A percentile compares a stretch with the other conserved stretches of the same genome.
Conservation (phyloP, 2,329 filamentous ascomycete species). For the Zymoseptoria pseudotritici region DNA sequence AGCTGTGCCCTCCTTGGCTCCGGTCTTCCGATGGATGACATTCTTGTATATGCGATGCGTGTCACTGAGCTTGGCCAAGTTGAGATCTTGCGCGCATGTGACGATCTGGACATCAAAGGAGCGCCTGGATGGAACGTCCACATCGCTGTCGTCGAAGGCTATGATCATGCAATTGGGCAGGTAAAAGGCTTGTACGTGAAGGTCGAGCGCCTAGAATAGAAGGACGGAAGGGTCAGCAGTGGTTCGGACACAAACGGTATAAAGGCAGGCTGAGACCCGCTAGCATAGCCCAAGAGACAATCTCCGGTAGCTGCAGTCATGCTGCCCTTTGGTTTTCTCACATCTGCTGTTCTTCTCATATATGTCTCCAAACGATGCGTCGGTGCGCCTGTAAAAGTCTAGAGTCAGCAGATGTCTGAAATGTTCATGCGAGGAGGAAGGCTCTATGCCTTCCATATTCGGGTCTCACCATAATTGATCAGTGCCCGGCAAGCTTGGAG, state of each 20-base stretch:
- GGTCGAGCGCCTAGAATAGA: slow-evolving; percentile 53
- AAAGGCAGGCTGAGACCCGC: no score
- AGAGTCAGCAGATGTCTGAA: no score
- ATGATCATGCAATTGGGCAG: slow-evolving; percentile 90
- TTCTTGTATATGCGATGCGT: slow-evolving; percentile 72
- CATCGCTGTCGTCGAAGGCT: slow-evolving; percentile 65
- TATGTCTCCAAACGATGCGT: slow-evolving; percentile 89
- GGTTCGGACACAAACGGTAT: no score
- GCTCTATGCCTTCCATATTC: neutral
- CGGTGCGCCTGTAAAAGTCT: slow-evolving; percentile 51
- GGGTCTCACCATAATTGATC: slow-evolving; percentile 61
- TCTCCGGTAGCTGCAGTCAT: no score
- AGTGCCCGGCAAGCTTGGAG: slow-evolving; percentile 75
- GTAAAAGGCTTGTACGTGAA: slow-evolving; percentile 90
- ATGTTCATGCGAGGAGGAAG: no score
- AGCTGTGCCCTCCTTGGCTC: slow-evolving; percentile 60
- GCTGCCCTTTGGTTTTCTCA: no score
- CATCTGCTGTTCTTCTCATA: slow-evolving; percentile 76
- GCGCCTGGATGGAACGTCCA: slow-evolving; percentile 44
- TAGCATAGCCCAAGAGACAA: no score
- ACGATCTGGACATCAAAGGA: slow-evolving; percentile 72
- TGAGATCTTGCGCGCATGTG: slow-evolving; percentile 58
- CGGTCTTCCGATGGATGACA: slow-evolving; percentile 65
- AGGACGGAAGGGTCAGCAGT: no score
- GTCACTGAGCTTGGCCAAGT: slow-evolving; percentile 66